Evolutionary conservation across 345 rosid species (phyloP).

Genomic region (Noccaea bulbosa): DNA sequence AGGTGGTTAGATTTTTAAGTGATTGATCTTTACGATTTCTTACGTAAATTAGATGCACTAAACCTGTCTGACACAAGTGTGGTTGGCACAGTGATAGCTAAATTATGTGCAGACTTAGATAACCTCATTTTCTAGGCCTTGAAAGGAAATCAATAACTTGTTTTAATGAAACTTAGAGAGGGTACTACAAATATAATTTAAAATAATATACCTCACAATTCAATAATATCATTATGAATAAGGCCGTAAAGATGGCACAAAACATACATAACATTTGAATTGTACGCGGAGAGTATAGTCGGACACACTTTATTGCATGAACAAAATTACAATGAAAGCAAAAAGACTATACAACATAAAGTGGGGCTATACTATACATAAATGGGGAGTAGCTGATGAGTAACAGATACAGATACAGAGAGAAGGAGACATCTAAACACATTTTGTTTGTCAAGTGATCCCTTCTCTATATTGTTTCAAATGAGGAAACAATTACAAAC

Average conservation of each 20-base stretch:
- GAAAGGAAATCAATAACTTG: not conserved
- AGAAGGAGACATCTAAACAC: conserved; percentile 14
- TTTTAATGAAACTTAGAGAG: not conserved
- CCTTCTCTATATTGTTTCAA: conserved; percentile 21
- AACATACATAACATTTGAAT: not conserved
- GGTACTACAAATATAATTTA: not conserved
- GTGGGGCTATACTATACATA: conserved; percentile 23
- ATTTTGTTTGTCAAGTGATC: not conserved
- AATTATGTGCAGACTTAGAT: not conserved
- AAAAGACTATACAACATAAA: not conserved
- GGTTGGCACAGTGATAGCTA: conserved; percentile 8
- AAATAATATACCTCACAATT: not conserved
- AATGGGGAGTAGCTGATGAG: conserved; percentile 7
- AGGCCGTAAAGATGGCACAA: not conserved
- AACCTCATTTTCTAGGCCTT: not conserved
- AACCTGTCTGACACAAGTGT: conserved; percentile 5
- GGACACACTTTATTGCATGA: too few relatives aligned
- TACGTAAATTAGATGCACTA: not conserved
- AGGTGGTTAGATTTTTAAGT: not conserved
- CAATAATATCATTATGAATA: not conserved
- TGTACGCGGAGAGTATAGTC: not conserved
- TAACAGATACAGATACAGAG: conserved; percentile 6
- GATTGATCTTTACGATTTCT: not conserved
- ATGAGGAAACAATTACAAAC: conserved; percentile 29
- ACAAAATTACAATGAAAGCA: not conserved